phyloP scores from a whole-genome alignment of 192 early-diverging fungal genomes.

The Thamnidium elegans region DNA sequence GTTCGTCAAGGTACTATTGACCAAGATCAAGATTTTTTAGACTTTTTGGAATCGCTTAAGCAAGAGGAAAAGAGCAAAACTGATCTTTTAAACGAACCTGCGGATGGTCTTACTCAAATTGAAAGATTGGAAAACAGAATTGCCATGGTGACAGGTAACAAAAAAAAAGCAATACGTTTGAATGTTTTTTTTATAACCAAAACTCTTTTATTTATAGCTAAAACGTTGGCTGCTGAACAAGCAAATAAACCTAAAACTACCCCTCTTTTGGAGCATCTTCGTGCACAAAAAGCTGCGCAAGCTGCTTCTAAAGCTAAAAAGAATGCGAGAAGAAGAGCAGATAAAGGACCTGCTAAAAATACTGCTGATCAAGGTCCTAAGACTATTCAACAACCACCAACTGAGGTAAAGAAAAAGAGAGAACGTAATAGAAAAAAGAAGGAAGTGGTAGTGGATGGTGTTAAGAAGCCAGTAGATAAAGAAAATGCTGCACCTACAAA shows the following conservation, averaged over 20 bases:
- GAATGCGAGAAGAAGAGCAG: background rate
- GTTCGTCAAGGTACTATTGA: slow-evolving; percentile 77
- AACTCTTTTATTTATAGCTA: slow-evolving; percentile 18
- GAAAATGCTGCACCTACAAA: background rate
- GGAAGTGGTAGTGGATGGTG: background rate
- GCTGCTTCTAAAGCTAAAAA: slow-evolving; percentile 46
- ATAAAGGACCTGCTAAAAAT: background rate
- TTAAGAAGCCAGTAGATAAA: background rate
- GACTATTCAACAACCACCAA: background rate
- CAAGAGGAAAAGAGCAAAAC: slow-evolving; percentile 34
- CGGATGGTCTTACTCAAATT: slow-evolving; percentile 47
- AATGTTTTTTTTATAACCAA: background rate
- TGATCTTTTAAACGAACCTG: slow-evolving; percentile 41
- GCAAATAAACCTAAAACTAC: slow-evolving; percentile 66
- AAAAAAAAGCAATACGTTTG: background rate
- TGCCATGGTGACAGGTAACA: slow-evolving; percentile 32
- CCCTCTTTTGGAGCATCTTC: slow-evolving; percentile 69
- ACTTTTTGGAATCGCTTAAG: slow-evolving; percentile 71
- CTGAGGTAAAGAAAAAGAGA: slow-evolving; percentile 8
- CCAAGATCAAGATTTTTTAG: slow-evolving; percentile 71
- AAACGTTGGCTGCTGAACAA: slow-evolving; percentile 33
- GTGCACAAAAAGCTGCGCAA: slow-evolving; percentile 69
- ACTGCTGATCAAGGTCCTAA: background rate
- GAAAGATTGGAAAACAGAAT: slow-evolving; percentile 44
- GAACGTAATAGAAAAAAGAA: slow-evolving; percentile 14